phyloP scores from a whole-genome alignment of 768 basidiomycete genomes.

The Boletales sp. region DNA sequence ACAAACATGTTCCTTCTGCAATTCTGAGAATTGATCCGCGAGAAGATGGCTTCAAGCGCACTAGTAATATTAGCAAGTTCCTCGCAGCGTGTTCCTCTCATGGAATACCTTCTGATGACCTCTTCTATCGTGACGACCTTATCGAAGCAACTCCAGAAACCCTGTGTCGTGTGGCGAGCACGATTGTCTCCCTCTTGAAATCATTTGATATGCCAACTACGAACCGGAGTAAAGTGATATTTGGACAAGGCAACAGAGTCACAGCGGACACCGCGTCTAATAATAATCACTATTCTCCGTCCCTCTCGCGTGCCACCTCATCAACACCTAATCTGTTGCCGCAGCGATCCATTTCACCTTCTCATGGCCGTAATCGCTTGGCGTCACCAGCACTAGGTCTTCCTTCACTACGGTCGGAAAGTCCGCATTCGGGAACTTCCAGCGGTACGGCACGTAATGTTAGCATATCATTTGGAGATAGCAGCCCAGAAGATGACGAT shows the following conservation, averaged over 20 bases:
- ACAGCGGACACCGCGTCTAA: constrained; percentile 24
- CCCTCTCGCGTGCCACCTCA: constrained; percentile 44
- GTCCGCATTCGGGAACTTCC: constrained; percentile 46
- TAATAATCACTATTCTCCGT: constrained; percentile 32
- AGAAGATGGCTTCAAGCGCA: constrained; percentile 62
- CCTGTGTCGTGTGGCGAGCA: constrained; percentile 67
- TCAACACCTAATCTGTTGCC: constrained; percentile 59
- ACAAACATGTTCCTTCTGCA: constrained; percentile 64
- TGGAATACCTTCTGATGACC: constrained; percentile 57
- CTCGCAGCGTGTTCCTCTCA: constrained; percentile 70
- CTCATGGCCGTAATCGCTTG: constrained; percentile 41
- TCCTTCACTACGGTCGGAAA: constrained; percentile 53
- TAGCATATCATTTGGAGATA: constrained; percentile 11
- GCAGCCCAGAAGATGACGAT: constrained; percentile 34
- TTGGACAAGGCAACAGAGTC: constrained; percentile 36
- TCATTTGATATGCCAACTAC: constrained; percentile 53
- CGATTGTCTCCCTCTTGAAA: constrained; percentile 66
- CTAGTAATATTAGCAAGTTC: constrained; percentile 74
- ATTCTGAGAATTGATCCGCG: constrained; percentile 62
- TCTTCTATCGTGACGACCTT: constrained; percentile 69
- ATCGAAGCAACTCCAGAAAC: constrained; percentile 56
- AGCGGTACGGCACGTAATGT: constrained; percentile 30
- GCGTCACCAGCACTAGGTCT: constrained; percentile 47
- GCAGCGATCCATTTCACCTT: constrained; percentile 38
- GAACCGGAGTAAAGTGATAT: constrained; percentile 44